Conservation (phyloP, 352 stramenopile species). For the Globisporangium sylvaticum region DNA sequence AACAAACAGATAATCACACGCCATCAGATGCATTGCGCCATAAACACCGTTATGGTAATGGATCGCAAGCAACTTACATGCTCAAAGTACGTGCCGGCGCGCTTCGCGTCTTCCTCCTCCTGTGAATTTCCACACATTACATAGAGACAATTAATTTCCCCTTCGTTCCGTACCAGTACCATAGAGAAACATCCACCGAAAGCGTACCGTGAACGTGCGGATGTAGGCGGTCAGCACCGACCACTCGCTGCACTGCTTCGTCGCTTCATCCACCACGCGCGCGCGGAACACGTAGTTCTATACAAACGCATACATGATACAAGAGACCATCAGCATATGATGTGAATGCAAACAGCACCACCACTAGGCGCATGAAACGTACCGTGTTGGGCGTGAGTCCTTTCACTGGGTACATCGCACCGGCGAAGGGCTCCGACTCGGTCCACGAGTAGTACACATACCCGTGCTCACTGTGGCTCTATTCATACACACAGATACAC, state of each 20-base stretch:
- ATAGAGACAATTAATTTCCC: not conserved
- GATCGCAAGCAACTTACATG: slow-evolving; percentile 34
- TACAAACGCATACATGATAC: not conserved
- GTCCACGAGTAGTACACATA: slow-evolving; percentile 88
- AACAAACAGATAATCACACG: not conserved
- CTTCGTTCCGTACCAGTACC: not conserved
- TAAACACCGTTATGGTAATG: not conserved
- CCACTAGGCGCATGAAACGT: not conserved
- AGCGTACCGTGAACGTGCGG: slow-evolving; percentile 68
- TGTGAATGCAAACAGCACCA: not conserved
- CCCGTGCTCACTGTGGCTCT: slow-evolving; percentile 79
- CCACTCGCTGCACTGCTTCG: slow-evolving; percentile 72
- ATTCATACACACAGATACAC: not conserved
- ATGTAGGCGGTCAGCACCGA: slow-evolving; percentile 63
- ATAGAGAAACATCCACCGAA: too few species aligned
- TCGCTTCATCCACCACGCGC: slow-evolving; percentile 56
- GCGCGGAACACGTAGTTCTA: slow-evolving; percentile 81
- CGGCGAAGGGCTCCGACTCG: slow-evolving; percentile 60
- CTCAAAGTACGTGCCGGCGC: slow-evolving; percentile 80
- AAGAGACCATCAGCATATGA: not conserved
- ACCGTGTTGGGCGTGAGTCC: slow-evolving; percentile 69
- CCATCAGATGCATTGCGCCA: too few species aligned
- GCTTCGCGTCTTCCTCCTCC: slow-evolving; percentile 85
- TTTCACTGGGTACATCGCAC: slow-evolving; percentile 64
- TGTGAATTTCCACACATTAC: not conserved